A percentile compares a stretch with the other conserved stretches of the same genome.
These are phyloP conservation scores for Ascodesmis nigricans DNA, from an alignment of 495 filamentous ascomycete genomes.

Conservation along the genomic window DNA sequence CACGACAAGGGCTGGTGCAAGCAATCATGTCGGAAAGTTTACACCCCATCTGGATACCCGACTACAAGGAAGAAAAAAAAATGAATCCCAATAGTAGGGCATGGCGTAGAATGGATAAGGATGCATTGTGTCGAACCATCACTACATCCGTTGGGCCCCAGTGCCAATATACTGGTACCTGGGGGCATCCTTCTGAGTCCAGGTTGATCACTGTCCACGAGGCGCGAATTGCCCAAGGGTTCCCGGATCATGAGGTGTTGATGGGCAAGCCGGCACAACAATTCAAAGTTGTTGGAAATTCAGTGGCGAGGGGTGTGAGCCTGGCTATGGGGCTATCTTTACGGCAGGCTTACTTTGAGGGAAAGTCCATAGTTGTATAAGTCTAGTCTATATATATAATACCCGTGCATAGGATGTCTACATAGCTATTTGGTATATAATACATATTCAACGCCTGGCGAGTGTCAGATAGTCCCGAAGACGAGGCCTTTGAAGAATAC, in stretches of 20 bases:
- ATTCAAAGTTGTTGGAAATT: slow-evolving; percentile 46
- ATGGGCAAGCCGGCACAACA: slow-evolving; percentile 31
- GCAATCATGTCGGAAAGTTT: slow-evolving; percentile 16
- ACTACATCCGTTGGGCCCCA: slow-evolving; percentile 27
- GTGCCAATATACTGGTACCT: slow-evolving; percentile 28
- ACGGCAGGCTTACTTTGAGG: slow-evolving; percentile 30
- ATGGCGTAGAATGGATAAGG: slow-evolving; percentile 33
- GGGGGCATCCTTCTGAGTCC: slow-evolving; percentile 39
- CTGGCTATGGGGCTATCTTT: slow-evolving; percentile 38
- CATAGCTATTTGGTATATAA: too few relatives aligned
- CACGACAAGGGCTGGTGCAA: slow-evolving; percentile 4
- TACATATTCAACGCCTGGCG: too few relatives aligned
- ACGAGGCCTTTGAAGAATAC: too few relatives aligned
- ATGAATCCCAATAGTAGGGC: slow-evolving; percentile 12
- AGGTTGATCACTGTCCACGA: slow-evolving; percentile 39
- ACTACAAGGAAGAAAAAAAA: slow-evolving; percentile 5
- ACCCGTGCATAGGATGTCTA: too few relatives aligned
- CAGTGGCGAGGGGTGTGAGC: slow-evolving; percentile 41
- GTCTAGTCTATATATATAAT: too few relatives aligned
- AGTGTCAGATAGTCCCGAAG: too few relatives aligned
- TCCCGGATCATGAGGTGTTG: slow-evolving; percentile 43
- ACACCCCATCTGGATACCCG: neutral
- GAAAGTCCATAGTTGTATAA: too few relatives aligned
- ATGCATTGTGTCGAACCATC: slow-evolving; percentile 34
- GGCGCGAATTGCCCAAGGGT: slow-evolving; percentile 40